phyloP scores from a whole-genome alignment of 345 rosid species.

The Psidium guajava region DNA sequence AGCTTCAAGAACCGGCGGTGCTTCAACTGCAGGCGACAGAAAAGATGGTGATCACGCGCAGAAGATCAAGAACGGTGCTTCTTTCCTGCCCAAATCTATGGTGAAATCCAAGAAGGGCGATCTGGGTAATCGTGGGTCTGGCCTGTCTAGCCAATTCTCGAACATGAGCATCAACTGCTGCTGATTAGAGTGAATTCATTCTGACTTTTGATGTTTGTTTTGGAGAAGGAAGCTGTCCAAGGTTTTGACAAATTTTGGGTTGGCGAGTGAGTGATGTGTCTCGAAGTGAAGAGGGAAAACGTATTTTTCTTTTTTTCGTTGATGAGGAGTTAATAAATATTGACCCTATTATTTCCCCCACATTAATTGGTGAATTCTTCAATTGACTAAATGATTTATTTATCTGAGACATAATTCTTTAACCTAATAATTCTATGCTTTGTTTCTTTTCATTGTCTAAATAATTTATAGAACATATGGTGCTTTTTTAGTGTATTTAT shows the following conservation, averaged over 20 bases:
- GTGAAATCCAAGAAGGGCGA: slow-evolving; percentile 1
- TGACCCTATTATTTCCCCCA: not conserved
- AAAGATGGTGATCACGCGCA: not conserved
- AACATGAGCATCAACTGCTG: slow-evolving; percentile 34
- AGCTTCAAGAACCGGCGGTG: not conserved
- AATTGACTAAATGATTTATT: not conserved
- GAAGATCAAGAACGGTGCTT: slow-evolving; percentile 3
- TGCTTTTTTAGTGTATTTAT: not conserved
- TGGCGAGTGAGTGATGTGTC: not conserved
- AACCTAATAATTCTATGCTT: not conserved
- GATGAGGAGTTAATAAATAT: not conserved
- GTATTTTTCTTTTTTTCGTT: not conserved
- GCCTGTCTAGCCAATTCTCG: slow-evolving; percentile 35
- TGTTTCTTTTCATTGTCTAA: not conserved
- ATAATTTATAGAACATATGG: not conserved
- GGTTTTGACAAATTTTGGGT: not conserved
- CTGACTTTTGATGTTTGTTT: not conserved
- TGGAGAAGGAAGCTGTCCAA: not conserved
- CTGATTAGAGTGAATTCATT: not conserved
- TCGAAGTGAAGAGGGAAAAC: not conserved
- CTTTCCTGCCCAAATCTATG: slow-evolving; percentile 6
- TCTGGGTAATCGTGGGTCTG: slow-evolving; percentile 20
- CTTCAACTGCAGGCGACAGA: not conserved
- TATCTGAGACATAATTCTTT: not conserved
- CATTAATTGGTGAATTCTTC: not conserved